These are phyloP conservation scores for Rhexocercosporidium sp. DNA, from an alignment of 2,329 filamentous ascomycete species.

Conservation along the genomic window DNA sequence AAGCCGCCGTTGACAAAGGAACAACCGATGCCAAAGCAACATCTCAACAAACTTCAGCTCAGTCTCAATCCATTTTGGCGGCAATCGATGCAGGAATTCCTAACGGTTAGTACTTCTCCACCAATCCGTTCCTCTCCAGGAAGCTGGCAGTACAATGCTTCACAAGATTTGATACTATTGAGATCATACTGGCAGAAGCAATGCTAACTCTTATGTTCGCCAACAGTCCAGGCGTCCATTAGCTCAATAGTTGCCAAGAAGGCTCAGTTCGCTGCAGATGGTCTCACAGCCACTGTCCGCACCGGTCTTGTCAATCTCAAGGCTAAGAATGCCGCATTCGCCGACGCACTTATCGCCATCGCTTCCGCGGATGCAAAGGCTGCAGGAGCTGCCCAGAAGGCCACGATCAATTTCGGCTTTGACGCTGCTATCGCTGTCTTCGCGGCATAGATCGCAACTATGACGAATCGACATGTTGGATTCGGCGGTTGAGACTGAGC, in stretches of 20 bases:
- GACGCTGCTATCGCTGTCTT: slow-evolving; percentile 7
- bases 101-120: neutral
- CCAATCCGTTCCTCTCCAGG: neutral
- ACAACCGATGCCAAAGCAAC: slow-evolving; percentile 19
- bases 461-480: neutral
- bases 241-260: slow-evolving; percentile 25
- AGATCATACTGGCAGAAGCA: neutral
- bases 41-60: slow-evolving; percentile 17
- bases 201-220: neutral
- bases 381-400: slow-evolving; percentile 7
- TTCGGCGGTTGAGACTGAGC: neutral
- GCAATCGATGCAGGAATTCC: slow-evolving; percentile 14
- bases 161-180: neutral
- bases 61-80: slow-evolving; percentile 21
- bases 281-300: slow-evolving; percentile 16
- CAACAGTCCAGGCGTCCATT: slow-evolving; percentile 12
- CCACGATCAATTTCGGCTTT: slow-evolving; percentile 21
- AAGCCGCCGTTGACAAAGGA: slow-evolving; percentile 19
- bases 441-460: neutral
- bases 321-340: slow-evolving; percentile 22
- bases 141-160: neutral
- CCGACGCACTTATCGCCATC: slow-evolving; percentile 26
- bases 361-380: slow-evolving; percentile 21
- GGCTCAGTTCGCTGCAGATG: slow-evolving; percentile 16
- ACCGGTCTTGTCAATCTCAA: slow-evolving; percentile 16